Evolutionary conservation across 495 filamentous ascomycete genomes (phyloP).

Genomic region (Penicillium arizonense): DNA sequence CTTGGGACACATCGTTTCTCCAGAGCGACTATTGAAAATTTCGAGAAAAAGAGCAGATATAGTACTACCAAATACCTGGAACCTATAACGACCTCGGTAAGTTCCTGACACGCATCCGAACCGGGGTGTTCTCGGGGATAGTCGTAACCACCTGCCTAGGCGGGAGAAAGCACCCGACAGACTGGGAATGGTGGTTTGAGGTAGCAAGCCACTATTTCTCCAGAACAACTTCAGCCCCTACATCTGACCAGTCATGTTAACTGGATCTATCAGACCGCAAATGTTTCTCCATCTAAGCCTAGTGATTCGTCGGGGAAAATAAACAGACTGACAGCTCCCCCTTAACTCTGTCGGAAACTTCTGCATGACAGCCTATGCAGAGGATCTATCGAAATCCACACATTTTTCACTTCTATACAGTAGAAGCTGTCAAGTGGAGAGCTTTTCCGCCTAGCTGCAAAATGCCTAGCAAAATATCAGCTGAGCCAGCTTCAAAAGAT

Average conservation of each 20-base stretch:
- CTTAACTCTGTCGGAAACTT: slow-evolving; percentile 1
- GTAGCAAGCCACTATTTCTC: slow-evolving; percentile 15
- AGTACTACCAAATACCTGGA: slow-evolving; percentile 19
- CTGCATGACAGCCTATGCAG: neutral
- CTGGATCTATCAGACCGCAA: slow-evolving; percentile 27
- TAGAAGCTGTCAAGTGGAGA: neutral
- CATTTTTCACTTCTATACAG: too few relatives aligned
- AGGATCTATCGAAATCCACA: neutral
- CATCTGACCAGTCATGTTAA: slow-evolving; percentile 15
- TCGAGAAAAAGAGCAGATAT: neutral
- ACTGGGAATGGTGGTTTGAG: slow-evolving; percentile 19
- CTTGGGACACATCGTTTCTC: too few relatives aligned
- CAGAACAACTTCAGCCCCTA: neutral
- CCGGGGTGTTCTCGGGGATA: slow-evolving; percentile 4
- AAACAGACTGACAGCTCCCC: slow-evolving; percentile 3
- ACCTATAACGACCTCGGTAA: slow-evolving; percentile 1
- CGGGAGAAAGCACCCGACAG: slow-evolving; percentile 6
- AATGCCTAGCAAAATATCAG: neutral
- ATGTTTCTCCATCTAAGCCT: neutral
- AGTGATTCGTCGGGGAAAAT: slow-evolving; percentile 15
- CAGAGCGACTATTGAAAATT: too few relatives aligned
- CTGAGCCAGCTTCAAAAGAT: neutral
- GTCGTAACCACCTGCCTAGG: slow-evolving; percentile 3
- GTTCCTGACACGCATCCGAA: slow-evolving; percentile 17
- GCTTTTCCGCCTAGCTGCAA: neutral